phyloP scores from a whole-genome alignment of 2,329 filamentous ascomycete genomes.

The Colletotrichum salicis region DNA sequence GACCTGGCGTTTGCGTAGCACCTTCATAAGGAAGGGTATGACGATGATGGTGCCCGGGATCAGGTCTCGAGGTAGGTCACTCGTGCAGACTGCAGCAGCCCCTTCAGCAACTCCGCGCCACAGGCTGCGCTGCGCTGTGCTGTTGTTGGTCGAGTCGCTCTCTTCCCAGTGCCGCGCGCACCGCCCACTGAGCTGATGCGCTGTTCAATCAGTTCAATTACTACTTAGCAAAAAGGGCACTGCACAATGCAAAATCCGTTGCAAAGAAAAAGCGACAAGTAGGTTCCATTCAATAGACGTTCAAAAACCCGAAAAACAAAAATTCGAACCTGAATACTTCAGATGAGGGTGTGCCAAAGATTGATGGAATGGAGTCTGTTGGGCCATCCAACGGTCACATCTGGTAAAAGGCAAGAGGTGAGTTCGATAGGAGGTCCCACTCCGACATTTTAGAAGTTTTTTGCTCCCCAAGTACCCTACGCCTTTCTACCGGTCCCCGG shows the following conservation, averaged over 20 bases:
- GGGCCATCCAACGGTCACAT: constrained; percentile 68
- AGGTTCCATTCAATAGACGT: neutral
- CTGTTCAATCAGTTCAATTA: neutral
- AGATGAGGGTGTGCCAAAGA: constrained; percentile 48
- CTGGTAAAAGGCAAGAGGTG: constrained; percentile 78
- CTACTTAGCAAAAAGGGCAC: too few relatives aligned
- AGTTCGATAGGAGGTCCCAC: constrained; percentile 72
- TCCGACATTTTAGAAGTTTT: constrained; percentile 47
- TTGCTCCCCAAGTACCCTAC: constrained; percentile 34
- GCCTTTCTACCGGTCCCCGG: too few relatives aligned
- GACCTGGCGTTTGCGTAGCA: neutral
- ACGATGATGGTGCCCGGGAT: constrained; percentile 22
- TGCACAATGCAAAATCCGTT: neutral
- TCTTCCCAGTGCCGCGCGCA: too few relatives aligned
- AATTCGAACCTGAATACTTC: constrained; percentile 42
- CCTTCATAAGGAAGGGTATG: constrained; percentile 20
- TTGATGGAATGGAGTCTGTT: constrained; percentile 52
- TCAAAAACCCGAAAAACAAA: constrained; percentile 4
- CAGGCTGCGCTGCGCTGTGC: neutral
- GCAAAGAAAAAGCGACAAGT: neutral
- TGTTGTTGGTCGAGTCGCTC: neutral
- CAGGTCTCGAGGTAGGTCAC: neutral
- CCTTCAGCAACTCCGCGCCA: too few relatives aligned
- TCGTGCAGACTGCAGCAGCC: neutral
- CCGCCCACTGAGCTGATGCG: too few relatives aligned